Evolutionary conservation across 2,329 filamentous ascomycete genomes (phyloP).

Genomic region (Scedosporium boydii): DNA sequence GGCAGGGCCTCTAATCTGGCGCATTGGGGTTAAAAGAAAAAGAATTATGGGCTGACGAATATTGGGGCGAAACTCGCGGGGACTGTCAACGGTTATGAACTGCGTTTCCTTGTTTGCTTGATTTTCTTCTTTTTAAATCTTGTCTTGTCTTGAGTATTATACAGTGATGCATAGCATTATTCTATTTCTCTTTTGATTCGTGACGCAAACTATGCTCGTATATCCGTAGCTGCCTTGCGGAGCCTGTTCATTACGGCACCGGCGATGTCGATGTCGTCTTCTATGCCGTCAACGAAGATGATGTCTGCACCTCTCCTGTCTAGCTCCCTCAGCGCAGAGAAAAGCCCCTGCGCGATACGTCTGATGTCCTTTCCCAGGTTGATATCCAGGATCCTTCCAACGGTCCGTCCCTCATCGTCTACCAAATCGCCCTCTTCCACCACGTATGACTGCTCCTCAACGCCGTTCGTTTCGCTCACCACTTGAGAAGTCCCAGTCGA

Average conservation of each 20-base stretch:
- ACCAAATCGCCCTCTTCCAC: conserved; percentile 31
- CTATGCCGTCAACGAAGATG: conserved; percentile 86
- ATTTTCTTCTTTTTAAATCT: background rate
- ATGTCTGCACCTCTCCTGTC: conserved; percentile 70
- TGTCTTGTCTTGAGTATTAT: background rate
- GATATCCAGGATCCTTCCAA: conserved; percentile 54
- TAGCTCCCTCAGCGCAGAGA: conserved; percentile 76
- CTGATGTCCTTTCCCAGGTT: conserved; percentile 60
- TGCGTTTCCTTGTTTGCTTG: background rate
- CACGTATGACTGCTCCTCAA: conserved; percentile 20
- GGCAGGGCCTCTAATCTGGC: conserved; percentile 59
- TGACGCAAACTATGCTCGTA: conserved; percentile 33
- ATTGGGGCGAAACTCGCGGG: background rate
- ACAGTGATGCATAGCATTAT: background rate
- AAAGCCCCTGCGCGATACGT: conserved; percentile 76
- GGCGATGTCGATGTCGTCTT: conserved; percentile 70
- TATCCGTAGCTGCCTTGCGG: conserved; percentile 63
- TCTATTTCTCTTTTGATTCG: conserved; percentile 18
- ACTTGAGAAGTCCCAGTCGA: conserved; percentile 14
- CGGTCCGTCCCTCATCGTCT: conserved; percentile 19
- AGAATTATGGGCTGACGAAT: background rate
- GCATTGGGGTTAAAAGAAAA: background rate
- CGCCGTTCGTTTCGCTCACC: conserved; percentile 15
- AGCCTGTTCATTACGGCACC: conserved; percentile 80
- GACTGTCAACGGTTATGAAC: conserved; percentile 3